Conservation (phyloP, 1,284 basidiomycete species). For the Austroboletus novae-zelandiae region DNA sequence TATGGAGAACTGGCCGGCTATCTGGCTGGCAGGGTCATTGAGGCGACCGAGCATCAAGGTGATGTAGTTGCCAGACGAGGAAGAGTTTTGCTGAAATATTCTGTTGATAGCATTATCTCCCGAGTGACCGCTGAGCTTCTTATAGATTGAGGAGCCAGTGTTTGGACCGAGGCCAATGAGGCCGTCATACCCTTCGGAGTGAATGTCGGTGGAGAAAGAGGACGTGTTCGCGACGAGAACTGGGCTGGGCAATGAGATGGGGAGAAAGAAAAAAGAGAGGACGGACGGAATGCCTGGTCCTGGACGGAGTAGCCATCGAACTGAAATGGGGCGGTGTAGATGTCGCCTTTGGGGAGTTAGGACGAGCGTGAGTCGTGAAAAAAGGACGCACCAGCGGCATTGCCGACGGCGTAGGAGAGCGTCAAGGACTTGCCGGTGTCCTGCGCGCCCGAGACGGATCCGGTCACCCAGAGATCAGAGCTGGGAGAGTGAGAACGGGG, state of each 20-base stretch:
- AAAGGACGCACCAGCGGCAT: slow-evolving; percentile 49
- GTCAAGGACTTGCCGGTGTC: slow-evolving; percentile 58
- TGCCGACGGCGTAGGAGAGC: slow-evolving; percentile 67
- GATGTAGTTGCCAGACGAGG: slow-evolving; percentile 53
- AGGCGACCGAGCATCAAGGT: slow-evolving; percentile 65
- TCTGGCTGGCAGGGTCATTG: slow-evolving; percentile 50
- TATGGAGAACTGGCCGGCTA: slow-evolving; percentile 51
- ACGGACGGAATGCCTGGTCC: slow-evolving; percentile 70
- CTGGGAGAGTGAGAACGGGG: slow-evolving; percentile 14
- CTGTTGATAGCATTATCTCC: slow-evolving; percentile 58
- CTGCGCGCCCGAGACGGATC: slow-evolving; percentile 35
- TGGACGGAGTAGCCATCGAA: slow-evolving; percentile 58
- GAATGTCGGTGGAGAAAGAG: slow-evolving; percentile 63
- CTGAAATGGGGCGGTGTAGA: slow-evolving; percentile 53
- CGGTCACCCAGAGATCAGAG: slow-evolving; percentile 35
- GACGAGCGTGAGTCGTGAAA: neutral
- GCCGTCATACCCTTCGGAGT: slow-evolving; percentile 62
- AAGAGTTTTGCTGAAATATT: slow-evolving; percentile 57
- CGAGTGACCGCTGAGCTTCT: slow-evolving; percentile 47
- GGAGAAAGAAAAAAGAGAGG: slow-evolving; percentile 1
- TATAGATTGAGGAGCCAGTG: slow-evolving; percentile 60
- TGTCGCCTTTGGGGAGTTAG: slow-evolving; percentile 45
- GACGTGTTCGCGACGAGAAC: slow-evolving; percentile 65
- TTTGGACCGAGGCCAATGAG: slow-evolving; percentile 76
- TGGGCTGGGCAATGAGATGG: slow-evolving; percentile 26